Base-by-base conservation (phyloP, 176 grass and related monocot genomes). In the Oryza longistaminata region DNA sequence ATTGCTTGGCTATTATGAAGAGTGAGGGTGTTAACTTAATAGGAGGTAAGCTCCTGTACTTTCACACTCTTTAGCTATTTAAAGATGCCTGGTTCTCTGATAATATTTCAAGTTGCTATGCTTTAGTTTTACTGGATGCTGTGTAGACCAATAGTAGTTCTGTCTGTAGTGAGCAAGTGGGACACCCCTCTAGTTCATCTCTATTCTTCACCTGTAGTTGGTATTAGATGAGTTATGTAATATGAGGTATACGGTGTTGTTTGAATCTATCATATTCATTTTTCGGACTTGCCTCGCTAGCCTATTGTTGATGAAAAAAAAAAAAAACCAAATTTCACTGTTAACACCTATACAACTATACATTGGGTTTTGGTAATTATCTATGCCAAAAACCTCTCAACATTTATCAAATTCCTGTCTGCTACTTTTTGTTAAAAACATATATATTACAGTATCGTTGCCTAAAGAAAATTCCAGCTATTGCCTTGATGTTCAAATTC, bases 1-100 rank as follows among this genome's bases (percentile, higher is more conserved):
- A 96, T 79, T 99, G 97, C 82, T 84, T 99, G 65, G 93, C 97
- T 83, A 61, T 99, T n/a, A 58, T 85, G 74, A 94, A 96, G 83
- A 87, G 86, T 22, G 78, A 73, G 49, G 71, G 76, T 69, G 60
- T 96, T 31, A 99, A 99, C 84, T 85, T 99, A 82, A 91, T 99
- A 74, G 97, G 97, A 22, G 83, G 97, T 96, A 92, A 96, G 84
- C 40, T 82, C 65, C 26, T 78, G 5, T 27, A 40, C 84, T 50
- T 80, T 66, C 11, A 46, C 40, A 65, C 72, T 45, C 9, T 34
- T 34, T 5, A 48, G 82, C 44, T 44, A 71, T 66, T 55, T 27
- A 52, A 82, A 73, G 35, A 46, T 86, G 67, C 21, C n/a, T 15
- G 6, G 12, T 70, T 14, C 17, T 42, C 45, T 78, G 53, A 72